A percentile compares a stretch with the other conserved stretches of the same genome.
These are phyloP conservation scores for Eimeria sp. DNA, from an alignment of 169 alveolate species.

Conservation along the genomic window DNA sequence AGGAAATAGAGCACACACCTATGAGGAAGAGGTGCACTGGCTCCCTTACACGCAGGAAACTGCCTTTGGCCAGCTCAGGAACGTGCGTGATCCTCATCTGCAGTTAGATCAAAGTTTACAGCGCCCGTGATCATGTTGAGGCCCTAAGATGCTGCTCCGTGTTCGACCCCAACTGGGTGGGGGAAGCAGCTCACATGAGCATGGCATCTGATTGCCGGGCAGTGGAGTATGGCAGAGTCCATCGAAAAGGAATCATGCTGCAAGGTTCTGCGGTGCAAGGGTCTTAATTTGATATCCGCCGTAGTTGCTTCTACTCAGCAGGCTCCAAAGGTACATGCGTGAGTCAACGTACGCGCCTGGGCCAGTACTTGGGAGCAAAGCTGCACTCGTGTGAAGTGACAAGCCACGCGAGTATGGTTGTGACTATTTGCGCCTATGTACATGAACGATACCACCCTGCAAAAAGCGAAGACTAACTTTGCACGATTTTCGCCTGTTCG, in stretches of 20 bases:
- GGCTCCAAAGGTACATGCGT: neutral
- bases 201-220: neutral
- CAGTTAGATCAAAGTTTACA: neutral
- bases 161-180: neutral
- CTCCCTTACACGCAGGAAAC: neutral
- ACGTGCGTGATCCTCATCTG: neutral
- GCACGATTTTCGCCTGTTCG: neutral
- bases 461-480: neutral
- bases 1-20: neutral
- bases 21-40: neutral
- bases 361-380: neutral
- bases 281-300: neutral
- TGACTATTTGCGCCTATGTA: neutral
- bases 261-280: neutral
- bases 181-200: neutral
- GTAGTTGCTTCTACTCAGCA: neutral
- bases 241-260: neutral
- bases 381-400: neutral
- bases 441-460: neutral
- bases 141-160: conserved; percentile 16
- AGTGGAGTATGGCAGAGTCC: neutral
- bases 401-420: neutral
- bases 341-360: conserved; percentile 4
- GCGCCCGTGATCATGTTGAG: neutral
- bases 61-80: neutral